phyloP scores from a whole-genome alignment of 768 basidiomycete species.

The Russula sp. region DNA sequence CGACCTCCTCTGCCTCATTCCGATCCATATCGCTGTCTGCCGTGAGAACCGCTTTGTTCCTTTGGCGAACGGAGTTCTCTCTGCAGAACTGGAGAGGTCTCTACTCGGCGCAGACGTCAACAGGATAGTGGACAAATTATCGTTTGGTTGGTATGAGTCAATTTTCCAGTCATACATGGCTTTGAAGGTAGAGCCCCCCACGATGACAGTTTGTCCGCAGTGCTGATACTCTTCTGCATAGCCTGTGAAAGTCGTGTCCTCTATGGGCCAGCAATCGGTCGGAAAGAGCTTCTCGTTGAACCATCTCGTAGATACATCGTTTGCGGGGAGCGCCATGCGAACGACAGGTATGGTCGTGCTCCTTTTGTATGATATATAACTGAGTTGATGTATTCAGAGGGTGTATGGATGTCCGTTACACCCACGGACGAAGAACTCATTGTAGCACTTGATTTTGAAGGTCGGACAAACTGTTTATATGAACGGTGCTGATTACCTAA shows the following conservation, averaged over 20 bases:
- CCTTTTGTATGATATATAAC: background rate
- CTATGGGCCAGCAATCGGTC: constrained; percentile 64
- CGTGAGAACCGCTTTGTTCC: constrained; percentile 12
- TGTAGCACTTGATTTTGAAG: constrained; percentile 62
- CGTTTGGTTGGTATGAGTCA: constrained; percentile 58
- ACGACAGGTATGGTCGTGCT: constrained; percentile 38
- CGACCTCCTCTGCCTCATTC: constrained; percentile 44
- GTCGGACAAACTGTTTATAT: constrained; percentile 25
- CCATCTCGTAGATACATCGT: constrained; percentile 57
- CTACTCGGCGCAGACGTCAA: constrained; percentile 55
- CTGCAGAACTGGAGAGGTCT: constrained; percentile 33
- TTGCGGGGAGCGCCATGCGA: constrained; percentile 35
- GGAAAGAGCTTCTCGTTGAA: constrained; percentile 56
- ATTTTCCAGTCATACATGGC: constrained; percentile 60
- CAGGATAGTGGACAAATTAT: constrained; percentile 11
- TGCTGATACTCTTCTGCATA: constrained; percentile 23
- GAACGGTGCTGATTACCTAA: background rate
- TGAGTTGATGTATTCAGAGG: constrained; percentile 33
- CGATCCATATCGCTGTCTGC: constrained; percentile 56
- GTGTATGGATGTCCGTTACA: constrained; percentile 63
- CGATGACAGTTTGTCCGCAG: background rate
- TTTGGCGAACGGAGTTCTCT: constrained; percentile 33
- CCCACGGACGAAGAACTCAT: constrained; percentile 50
- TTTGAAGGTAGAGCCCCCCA: constrained; percentile 35
- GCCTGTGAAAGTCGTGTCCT: constrained; percentile 60